Conservation (phyloP, 2,329 filamentous ascomycete genomes). For the Emmonsiellopsis sp. region DNA sequence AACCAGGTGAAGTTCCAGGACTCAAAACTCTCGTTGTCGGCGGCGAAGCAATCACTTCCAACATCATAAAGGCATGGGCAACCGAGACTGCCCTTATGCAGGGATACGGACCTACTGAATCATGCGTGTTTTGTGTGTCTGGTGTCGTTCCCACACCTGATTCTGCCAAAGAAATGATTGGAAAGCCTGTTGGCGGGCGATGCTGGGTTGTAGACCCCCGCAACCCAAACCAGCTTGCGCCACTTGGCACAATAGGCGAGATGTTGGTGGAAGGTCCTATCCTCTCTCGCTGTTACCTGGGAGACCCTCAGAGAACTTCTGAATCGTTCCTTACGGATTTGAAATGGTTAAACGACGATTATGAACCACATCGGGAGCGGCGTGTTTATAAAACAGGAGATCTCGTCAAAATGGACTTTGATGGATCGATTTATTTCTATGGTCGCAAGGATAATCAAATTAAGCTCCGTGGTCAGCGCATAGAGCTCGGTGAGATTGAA, state of each 20-base stretch:
- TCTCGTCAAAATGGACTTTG: constrained; percentile 28
- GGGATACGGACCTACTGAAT: constrained; percentile 72
- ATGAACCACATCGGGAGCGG: constrained; percentile 11
- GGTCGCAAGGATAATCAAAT: constrained; percentile 60
- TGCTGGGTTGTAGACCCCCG: constrained; percentile 32
- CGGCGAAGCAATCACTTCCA: constrained; percentile 67
- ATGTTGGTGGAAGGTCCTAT: constrained; percentile 38
- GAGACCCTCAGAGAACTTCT: constrained; percentile 48
- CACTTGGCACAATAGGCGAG: constrained; percentile 32
- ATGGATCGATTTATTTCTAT: constrained; percentile 31
- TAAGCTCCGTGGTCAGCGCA: constrained; percentile 56
- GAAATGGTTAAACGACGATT: constrained; percentile 39
- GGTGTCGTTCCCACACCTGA: constrained; percentile 1
- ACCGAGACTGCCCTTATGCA: constrained; percentile 56
- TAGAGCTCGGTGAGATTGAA: constrained; percentile 50
- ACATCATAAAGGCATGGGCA: constrained; percentile 61
- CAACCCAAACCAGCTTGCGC: constrained; percentile 31
- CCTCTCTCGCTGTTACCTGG: constrained; percentile 54
- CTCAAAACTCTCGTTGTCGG: constrained; percentile 71
- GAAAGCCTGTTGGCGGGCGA: constrained; percentile 23
- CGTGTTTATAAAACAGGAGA: constrained; percentile 35
- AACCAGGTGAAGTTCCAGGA: constrained; percentile 56
- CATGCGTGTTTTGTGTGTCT: constrained; percentile 15
- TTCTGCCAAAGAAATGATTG: constrained; percentile 27
- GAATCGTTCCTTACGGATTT: constrained; percentile 50